phyloP scores from a whole-genome alignment of 345 rosid species.

The Diplotaxis tenuifolia region DNA sequence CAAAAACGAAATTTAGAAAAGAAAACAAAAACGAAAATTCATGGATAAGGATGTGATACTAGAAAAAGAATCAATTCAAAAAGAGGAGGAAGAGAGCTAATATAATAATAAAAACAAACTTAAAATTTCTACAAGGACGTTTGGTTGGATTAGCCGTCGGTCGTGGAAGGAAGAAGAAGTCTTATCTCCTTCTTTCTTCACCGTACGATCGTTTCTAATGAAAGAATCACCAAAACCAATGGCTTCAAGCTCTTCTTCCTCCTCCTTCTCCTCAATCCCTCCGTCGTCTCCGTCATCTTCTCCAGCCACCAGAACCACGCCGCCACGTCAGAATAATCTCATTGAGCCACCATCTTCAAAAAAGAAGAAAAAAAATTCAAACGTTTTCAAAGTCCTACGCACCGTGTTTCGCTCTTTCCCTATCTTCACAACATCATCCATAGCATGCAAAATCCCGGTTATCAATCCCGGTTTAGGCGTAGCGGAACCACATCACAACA shows the following conservation, averaged over 20 bases:
- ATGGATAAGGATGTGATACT: constrained; percentile 9
- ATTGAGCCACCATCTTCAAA: constrained; percentile 47
- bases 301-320: neutral
- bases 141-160: constrained; percentile 19
- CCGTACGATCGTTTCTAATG: constrained; percentile 24
- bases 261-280: constrained; percentile 12
- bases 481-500: constrained; percentile 32
- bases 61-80: neutral
- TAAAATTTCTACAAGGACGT: constrained; percentile 3
- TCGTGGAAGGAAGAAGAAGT: constrained; percentile 28
- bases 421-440: constrained; percentile 46
- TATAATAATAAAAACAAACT: neutral
- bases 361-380: constrained; percentile 44
- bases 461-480: constrained; percentile 33
- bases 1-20: constrained; percentile 19
- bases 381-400: constrained; percentile 49
- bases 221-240: constrained; percentile 1
- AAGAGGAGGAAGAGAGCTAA: constrained; percentile 15
- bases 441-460: constrained; percentile 58
- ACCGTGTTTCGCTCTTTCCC: constrained; percentile 75
- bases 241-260: constrained; percentile 6
- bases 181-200: constrained; percentile 21
- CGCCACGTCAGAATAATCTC: constrained; percentile 11
- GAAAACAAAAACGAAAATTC: neutral
- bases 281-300: constrained; percentile 10